Conservation (phyloP, 306 rosid species). For the Pachyrhizus erosus region DNA sequence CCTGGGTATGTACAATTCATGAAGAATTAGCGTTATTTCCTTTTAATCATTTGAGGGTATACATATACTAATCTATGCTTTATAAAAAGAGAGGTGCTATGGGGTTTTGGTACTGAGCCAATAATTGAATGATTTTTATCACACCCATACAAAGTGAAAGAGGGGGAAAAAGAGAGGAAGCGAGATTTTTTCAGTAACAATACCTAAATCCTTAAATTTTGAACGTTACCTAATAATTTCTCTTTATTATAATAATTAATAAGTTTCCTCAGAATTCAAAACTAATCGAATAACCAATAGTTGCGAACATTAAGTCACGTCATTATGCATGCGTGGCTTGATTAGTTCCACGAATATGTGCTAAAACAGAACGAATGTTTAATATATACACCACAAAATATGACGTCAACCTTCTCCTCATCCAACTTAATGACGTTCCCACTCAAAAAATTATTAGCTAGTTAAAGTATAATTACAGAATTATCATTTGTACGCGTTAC, state of each 20-base stretch:
- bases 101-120: neutral
- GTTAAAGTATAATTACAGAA: neutral
- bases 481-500: neutral
- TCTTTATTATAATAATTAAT: neutral
- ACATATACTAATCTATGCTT: neutral
- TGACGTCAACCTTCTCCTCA: neutral
- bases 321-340: constrained; percentile 30
- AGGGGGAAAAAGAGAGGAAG: too few relatives aligned
- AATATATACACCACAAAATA: neutral
- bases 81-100: neutral
- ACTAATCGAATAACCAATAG: too few relatives aligned
- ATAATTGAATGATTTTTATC: neutral
- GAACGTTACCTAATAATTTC: neutral
- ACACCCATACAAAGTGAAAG: too few relatives aligned
- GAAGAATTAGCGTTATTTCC: neutral
- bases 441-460: neutral
- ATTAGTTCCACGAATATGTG: neutral
- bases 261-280: neutral
- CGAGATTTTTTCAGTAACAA: too few relatives aligned
- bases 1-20: neutral
- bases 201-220: too few relatives aligned
- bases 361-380: neutral
- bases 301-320: neutral
- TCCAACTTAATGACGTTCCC: neutral
- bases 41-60: too few relatives aligned